A percentile compares a stretch with the other conserved stretches of the same genome.
These are phyloP conservation scores for Hypoxylon rickii DNA, from an alignment of 495 filamentous ascomycete species.

Conservation along the genomic window DNA sequence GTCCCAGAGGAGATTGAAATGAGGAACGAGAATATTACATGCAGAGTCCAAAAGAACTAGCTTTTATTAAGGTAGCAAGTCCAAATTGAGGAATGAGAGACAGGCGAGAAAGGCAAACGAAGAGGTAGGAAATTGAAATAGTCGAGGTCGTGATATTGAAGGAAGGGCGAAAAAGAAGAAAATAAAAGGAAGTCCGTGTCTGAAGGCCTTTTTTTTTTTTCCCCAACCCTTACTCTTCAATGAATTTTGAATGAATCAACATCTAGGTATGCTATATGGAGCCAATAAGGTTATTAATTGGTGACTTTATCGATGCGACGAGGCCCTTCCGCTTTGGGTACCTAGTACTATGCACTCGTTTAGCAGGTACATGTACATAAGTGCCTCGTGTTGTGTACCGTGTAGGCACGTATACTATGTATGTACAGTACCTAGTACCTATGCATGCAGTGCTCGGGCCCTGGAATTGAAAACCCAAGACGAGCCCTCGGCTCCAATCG, in stretches of 20 bases:
- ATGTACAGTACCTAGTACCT: no score
- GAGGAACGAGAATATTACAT: constrained; percentile 1
- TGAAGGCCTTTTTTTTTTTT: background rate
- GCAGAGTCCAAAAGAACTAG: constrained; percentile 19
- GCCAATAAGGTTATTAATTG: background rate
- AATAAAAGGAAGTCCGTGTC: background rate
- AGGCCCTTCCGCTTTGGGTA: no score
- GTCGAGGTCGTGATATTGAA: no score
- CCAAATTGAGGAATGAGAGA: constrained; percentile 22
- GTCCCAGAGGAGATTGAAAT: constrained; percentile 3
- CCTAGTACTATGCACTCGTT: background rate
- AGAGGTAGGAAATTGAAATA: background rate
- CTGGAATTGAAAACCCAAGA: no score
- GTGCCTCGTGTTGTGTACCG: no score
- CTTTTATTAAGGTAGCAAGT: constrained; percentile 7
- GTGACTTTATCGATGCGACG: background rate
- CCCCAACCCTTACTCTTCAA: no score
- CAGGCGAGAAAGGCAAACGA: background rate
- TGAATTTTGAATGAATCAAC: background rate
- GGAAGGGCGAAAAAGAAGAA: constrained; percentile 1
- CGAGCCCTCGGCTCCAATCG: no score
- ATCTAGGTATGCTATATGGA: no score
- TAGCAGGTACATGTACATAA: no score
- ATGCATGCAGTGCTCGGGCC: no score
- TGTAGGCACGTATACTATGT: no score